phyloP scores from a whole-genome alignment of 495 filamentous ascomycete species.

The Antarctomyces pellizariae region DNA sequence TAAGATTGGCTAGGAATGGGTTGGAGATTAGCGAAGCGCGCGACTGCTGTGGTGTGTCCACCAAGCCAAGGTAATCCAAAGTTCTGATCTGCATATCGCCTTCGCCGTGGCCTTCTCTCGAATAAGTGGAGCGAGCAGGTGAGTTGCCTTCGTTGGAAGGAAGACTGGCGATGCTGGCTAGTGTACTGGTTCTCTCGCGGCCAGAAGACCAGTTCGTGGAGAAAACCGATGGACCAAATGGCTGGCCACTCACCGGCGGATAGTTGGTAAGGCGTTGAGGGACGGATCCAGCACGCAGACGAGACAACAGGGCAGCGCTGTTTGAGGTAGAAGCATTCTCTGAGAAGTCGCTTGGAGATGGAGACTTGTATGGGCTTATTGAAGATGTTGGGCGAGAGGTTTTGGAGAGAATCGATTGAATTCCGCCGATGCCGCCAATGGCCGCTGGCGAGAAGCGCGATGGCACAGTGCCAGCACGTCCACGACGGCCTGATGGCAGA shows the following conservation, averaged over 20 bases:
- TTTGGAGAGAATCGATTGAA: conserved; percentile 48
- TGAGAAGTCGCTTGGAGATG: conserved; percentile 39
- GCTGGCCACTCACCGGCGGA: conserved; percentile 28
- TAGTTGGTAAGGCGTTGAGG: conserved; percentile 67
- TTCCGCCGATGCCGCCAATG: conserved; percentile 30
- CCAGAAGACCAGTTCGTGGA: conserved; percentile 60
- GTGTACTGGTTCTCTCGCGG: conserved; percentile 58
- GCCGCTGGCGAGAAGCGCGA: conserved; percentile 70
- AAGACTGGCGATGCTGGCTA: conserved; percentile 53
- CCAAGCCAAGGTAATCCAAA: conserved; percentile 84
- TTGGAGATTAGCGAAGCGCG: conserved; percentile 45
- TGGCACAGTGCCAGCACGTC: conserved; percentile 87
- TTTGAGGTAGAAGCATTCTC: conserved; percentile 24
- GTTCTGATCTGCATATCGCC: conserved; percentile 73
- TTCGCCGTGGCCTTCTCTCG: conserved; percentile 64
- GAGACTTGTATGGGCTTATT: conserved; percentile 71
- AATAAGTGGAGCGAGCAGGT: conserved; percentile 73
- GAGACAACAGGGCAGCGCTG: conserved; percentile 54
- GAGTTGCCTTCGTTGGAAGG: conserved; percentile 71
- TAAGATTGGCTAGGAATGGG: conserved; percentile 58
- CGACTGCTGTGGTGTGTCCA: conserved; percentile 73
- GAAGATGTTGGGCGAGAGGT: conserved; percentile 76
- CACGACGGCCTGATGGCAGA: conserved; percentile 38
- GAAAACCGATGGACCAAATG: conserved; percentile 78
- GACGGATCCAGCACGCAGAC: conserved; percentile 85